Base-by-base conservation (phyloP, 371 early-diverging fungal genomes). In the Rhizomucor miehei region DNA sequence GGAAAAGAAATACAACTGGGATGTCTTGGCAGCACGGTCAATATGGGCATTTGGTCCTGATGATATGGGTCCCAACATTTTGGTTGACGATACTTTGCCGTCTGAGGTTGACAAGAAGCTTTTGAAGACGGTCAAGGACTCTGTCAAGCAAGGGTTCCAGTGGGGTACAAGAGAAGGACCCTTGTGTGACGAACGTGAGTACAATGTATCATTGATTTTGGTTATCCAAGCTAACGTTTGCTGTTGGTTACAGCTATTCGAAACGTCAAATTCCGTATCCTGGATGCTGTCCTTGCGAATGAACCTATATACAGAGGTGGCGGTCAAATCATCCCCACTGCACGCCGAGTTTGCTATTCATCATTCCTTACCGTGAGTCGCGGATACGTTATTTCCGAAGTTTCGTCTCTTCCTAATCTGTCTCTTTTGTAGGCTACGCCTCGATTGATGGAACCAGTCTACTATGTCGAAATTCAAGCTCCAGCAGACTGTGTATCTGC, bases 31-130 rank as follows among this genome's bases (percentile, higher is more conserved):
- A 3, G 74, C 91, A 8, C 83, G 97, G 39, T 91, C 91, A 50
- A 88, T 98, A 44, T 98, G 98, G 98, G 96, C 95, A 19, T 97
- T 99, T 80, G 98, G 99, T 1, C 98, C 98, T 2, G 92, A 90
- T 40, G 88, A 88, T 51, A 80, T 82, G 65, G 95, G 95, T 0
- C 93, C 97, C 34, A 97, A 97, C 66, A 77, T 97, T 13, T 79
- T 98, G n/a, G 65, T 93, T 35, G 94, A 99, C 67, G 97, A 99
- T 62, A 94, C 98, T 20, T 71, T 97, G 39, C 90, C 94, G 0
- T 76, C 86, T 4, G 96, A 95, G 54, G 89, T 87, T 16, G 88
- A 98, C 66, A 92, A 92, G 78, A 73, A 85, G 45, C 60, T 93
- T 39, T 71, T 98, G 44, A 78, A 77, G 23, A 72, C 87, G 16